phyloP scores from a whole-genome alignment of 192 early-diverging fungal genomes.

The Powellomyces hirtus region DNA sequence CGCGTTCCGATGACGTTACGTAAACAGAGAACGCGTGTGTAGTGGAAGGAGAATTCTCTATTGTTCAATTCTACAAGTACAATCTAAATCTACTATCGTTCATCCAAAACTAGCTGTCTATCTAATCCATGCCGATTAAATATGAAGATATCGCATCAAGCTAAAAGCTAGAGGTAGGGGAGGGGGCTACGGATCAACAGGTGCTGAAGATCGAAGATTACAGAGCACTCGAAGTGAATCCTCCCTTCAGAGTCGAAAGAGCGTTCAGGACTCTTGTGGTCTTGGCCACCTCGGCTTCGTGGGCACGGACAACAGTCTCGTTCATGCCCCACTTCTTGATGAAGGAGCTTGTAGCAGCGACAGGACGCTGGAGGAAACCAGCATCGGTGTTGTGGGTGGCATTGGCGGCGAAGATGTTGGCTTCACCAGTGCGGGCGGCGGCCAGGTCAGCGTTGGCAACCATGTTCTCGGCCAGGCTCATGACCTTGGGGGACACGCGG shows the following conservation, averaged over 20 bases:
- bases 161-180: no score
- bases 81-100: no score
- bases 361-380: slow-evolving; percentile 3
- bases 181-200: no score
- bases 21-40: no score
- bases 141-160: no score
- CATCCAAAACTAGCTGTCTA: no score
- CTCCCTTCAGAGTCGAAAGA: slow-evolving; percentile 2
- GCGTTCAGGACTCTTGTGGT: background rate
- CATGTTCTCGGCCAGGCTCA: background rate
- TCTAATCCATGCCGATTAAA: no score
- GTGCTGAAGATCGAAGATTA: no score
- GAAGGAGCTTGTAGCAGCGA: background rate
- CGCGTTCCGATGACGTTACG: no score
- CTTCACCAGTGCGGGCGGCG: background rate
- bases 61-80: no score
- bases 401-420: slow-evolving; percentile 4
- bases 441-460: background rate
- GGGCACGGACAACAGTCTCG: background rate
- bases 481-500: background rate
- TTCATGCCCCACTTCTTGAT: background rate
- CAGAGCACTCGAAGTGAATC: no score
- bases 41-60: no score
- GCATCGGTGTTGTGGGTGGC: slow-evolving; percentile 7
- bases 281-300: background rate